Evolutionary conservation across 164 flowering plant genomes (phyloP).

Genomic region (Malania oleifera): DNA sequence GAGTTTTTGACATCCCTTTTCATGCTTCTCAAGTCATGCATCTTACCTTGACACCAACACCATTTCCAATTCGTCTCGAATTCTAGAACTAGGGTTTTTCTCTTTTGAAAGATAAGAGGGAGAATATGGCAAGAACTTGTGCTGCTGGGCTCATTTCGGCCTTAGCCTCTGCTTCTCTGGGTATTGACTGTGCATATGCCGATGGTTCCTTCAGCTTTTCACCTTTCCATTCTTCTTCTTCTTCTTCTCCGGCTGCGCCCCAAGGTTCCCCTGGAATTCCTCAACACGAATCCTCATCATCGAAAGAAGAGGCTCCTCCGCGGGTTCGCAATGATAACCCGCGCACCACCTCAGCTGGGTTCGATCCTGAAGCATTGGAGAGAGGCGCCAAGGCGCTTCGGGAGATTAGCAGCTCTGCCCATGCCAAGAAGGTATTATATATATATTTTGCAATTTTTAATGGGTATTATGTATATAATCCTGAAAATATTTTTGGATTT

Average conservation of each 20-base stretch:
- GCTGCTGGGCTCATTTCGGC: conserved; percentile 58
- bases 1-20: no score
- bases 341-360: conserved; percentile 77
- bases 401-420: conserved; percentile 38
- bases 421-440: conserved; percentile 50
- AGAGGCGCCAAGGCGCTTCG: conserved; percentile 59
- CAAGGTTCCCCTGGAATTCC: conserved; percentile 10
- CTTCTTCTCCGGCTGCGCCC: conserved; percentile 21
- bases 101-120: neutral
- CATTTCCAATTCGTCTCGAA: neutral
- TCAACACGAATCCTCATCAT: conserved; percentile 9
- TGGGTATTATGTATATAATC: conserved; percentile 1
- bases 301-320: conserved; percentile 10
- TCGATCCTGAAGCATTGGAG: conserved; percentile 85
- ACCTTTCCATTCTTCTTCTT: conserved; percentile 29
- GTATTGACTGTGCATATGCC: conserved; percentile 41
- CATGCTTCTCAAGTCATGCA: neutral
- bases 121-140: conserved; percentile 37
- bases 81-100: neutral
- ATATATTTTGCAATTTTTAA: neutral
- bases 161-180: conserved; percentile 44
- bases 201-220: conserved; percentile 61
- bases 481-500: neutral
- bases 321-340: conserved; percentile 70
- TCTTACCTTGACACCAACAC: neutral